phyloP scores from a whole-genome alignment of 2,329 filamentous ascomycete genomes.

The Cercospora zeina region DNA sequence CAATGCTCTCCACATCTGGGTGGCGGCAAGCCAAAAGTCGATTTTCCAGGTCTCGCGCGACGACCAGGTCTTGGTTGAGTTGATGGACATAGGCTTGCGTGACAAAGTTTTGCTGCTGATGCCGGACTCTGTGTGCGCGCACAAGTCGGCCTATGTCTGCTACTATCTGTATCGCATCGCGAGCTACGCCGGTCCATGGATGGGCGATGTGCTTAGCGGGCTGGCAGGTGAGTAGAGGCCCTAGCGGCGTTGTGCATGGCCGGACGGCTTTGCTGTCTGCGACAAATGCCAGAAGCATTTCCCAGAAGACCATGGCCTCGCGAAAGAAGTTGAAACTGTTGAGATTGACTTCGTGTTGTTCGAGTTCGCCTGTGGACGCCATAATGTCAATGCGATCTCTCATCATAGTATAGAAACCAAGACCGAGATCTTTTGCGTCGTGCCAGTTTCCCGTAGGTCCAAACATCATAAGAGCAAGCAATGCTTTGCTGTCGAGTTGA shows the following conservation, averaged over 20 bases:
- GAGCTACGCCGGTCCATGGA: constrained; percentile 53
- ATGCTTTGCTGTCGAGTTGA: constrained; percentile 31
- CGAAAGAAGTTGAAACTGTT: constrained; percentile 54
- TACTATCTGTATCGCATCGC: constrained; percentile 48
- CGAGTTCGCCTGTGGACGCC: constrained; percentile 14
- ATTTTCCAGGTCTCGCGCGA: constrained; percentile 50
- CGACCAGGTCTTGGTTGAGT: constrained; percentile 30
- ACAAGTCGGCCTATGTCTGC: constrained; percentile 48
- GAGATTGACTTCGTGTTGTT: constrained; percentile 28
- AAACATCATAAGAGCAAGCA: constrained; percentile 60
- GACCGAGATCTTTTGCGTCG: constrained; percentile 56
- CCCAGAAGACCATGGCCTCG: constrained; percentile 60
- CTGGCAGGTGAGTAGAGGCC: constrained; percentile 40
- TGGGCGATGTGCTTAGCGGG: constrained; percentile 24
- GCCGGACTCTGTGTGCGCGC: constrained; percentile 25
- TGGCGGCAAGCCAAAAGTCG: constrained; percentile 52
- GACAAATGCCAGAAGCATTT: constrained; percentile 46
- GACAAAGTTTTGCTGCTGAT: constrained; percentile 28
- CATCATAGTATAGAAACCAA: constrained; percentile 47
- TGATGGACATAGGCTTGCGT: constrained; percentile 28
- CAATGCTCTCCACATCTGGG: constrained; percentile 51
- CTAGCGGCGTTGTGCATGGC: constrained; percentile 38
- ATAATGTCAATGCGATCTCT: constrained; percentile 30
- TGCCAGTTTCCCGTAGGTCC: constrained; percentile 64
- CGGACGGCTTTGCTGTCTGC: constrained; percentile 54